phyloP scores from a whole-genome alignment of 1,284 basidiomycete species.

The Irpex rosettiformis region DNA sequence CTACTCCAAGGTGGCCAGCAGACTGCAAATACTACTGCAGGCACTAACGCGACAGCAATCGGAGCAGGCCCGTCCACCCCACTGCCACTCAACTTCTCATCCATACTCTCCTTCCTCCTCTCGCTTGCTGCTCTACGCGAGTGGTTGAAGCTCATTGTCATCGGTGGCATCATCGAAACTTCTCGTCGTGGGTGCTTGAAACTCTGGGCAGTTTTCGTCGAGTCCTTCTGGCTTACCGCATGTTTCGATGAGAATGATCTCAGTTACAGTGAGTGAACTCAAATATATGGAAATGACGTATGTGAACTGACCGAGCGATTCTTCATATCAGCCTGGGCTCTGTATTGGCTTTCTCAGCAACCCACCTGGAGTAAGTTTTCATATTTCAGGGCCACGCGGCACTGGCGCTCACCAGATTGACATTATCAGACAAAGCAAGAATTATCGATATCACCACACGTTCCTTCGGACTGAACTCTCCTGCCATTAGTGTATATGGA shows the following conservation, averaged over 20 bases:
- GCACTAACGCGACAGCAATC: conserved; percentile 4
- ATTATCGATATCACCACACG: conserved; percentile 30
- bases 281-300: neutral
- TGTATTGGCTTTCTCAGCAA: conserved; percentile 33
- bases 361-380: conserved; percentile 28
- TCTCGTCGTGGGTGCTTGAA: conserved; percentile 43
- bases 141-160: conserved; percentile 58
- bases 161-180: conserved; percentile 60
- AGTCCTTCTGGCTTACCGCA: conserved; percentile 61
- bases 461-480: conserved; percentile 20
- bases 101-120: conserved; percentile 39
- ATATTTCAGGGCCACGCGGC: no score
- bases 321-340: conserved; percentile 26
- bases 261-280: conserved; percentile 46
- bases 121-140: conserved; percentile 53
- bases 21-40: neutral
- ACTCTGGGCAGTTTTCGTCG: conserved; percentile 41
- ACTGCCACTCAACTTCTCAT: conserved; percentile 21
- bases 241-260: conserved; percentile 56
- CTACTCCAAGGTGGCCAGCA: conserved; percentile 1
- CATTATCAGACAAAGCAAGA: conserved; percentile 25
- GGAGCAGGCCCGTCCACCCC: neutral
- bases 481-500: conserved; percentile 12
- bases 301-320: neutral
- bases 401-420: neutral